Percentiles rank a stretch among this genome's conserved stretches.
Conservation (phyloP, 1,284 basidiomycete genomes). For the Marasmius sp. region DNA sequence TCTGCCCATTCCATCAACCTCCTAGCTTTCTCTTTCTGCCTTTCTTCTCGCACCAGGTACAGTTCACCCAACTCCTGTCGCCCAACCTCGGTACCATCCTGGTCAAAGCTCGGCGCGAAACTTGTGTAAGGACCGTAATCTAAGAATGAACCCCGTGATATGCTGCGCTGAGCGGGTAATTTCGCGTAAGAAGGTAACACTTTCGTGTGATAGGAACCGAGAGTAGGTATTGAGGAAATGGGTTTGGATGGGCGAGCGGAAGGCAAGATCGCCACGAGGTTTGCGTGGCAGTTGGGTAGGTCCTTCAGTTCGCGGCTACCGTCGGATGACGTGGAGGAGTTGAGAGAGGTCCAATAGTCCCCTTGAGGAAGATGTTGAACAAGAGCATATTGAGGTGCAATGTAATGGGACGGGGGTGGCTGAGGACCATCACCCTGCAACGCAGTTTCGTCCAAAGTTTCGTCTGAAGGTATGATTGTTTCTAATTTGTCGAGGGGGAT, state of each 20-base stretch:
- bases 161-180: constrained; percentile 46
- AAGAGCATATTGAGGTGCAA: constrained; percentile 59
- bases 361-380: constrained; percentile 73
- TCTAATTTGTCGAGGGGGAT: constrained; percentile 42
- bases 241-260: constrained; percentile 44
- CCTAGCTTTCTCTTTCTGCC: constrained; percentile 25
- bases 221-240: constrained; percentile 25
- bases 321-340: constrained; percentile 39
- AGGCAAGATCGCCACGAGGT: constrained; percentile 71
- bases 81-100: constrained; percentile 67
- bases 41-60: constrained; percentile 44
- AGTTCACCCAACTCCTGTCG: constrained; percentile 57
- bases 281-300: constrained; percentile 63
- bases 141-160: constrained; percentile 65
- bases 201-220: constrained; percentile 42
- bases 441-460: constrained; percentile 22
- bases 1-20: constrained; percentile 25
- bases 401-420: constrained; percentile 18
- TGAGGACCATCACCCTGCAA: constrained; percentile 24
- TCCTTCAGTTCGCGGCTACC: constrained; percentile 42
- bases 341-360: constrained; percentile 77
- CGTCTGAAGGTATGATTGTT: constrained; percentile 37
- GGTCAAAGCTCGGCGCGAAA: constrained; percentile 77
- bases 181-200: constrained; percentile 36
- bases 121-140: constrained; percentile 74